Conservation (phyloP, 2,329 filamentous ascomycete genomes). For the Neofusicoccum ribis region DNA sequence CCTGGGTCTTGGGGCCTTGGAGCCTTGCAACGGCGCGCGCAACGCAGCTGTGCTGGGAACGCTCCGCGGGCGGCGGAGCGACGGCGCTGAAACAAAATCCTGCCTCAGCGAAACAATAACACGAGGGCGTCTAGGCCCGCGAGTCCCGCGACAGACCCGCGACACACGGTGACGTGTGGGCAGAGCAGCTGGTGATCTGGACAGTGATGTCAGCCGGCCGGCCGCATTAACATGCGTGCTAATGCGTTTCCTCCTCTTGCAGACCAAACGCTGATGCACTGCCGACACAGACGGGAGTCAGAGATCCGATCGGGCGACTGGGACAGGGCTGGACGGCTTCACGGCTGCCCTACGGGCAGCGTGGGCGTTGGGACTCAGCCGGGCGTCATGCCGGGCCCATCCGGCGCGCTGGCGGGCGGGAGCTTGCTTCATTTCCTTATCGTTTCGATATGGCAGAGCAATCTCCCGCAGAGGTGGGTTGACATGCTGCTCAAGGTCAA, state of each 20-base stretch:
- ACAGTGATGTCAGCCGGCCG: not conserved
- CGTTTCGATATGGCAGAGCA: constrained; percentile 1
- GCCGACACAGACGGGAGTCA: not conserved
- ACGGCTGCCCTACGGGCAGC: not conserved
- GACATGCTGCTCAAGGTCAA: not conserved
- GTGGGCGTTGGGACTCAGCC: not conserved
- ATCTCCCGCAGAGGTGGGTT: not conserved
- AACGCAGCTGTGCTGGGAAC: not conserved
- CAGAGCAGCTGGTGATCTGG: not conserved
- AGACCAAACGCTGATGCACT: not conserved
- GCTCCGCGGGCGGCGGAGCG: not conserved
- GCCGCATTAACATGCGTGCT: not conserved
- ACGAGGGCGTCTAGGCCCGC: not conserved
- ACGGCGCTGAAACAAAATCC: constrained; percentile 1
- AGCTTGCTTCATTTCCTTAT: not conserved
- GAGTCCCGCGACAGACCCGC: not conserved
- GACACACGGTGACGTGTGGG: not conserved
- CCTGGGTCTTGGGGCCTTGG: not conserved
- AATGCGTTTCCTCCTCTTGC: constrained; percentile 4
- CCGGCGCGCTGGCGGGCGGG: not conserved
- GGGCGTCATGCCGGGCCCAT: not conserved
- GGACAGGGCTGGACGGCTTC: not conserved
- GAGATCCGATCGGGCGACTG: constrained; percentile 8
- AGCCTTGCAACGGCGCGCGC: not conserved
- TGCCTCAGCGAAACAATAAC: not conserved